Evolutionary conservation across 1,284 basidiomycete genomes (phyloP), one percentile per base, ranked within the genome.

Genomic region (Mycosarcoma maydis): DNA sequence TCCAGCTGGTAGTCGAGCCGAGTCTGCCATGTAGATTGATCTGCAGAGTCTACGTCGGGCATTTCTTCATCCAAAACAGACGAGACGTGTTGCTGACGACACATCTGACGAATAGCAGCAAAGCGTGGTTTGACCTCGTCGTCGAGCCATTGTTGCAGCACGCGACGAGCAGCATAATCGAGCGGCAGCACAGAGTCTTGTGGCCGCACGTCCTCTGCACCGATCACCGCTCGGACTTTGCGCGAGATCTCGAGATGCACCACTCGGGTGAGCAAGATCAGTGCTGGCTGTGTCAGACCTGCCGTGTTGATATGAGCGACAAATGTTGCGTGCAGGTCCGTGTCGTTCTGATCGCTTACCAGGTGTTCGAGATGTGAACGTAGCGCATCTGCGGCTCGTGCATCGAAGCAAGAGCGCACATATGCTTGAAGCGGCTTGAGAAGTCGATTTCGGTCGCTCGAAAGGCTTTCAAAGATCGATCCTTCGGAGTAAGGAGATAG

Each of bases 1-100:
- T 70, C 60, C 3, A 79, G 70, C 26, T 72, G 44, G 30, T 66
- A 69, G 43, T 76, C 75, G 13, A 76, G 58, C 2, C 62, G 55
- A 9, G 45, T 36, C 26, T 58, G 49, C 68, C 68, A 71, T 3
- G 33, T 36, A 3, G 37, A 44, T 7, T 48, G 24, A 7, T 49
- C 67, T n/a, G 39, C 17, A 14, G 7, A 16, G 2, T 39, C 37
- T 7, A 41, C 41, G 13, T 55, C 44, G 6, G 42, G 16, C 42
- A 45, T 51, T 19, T 42, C 30, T 6, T 37, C 8, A n/a, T 26
- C 27, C 10, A 16, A 14, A n/a, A 17, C 9, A 3, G 29, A 14
- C 2, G 49, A 17, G 17, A 23, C 32, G 16, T 24, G 10, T 3
- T 29, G 26, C 4, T 22, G 45, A n/a, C 58, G 16, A 36, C 55